A percentile compares a stretch with the other conserved stretches of the same genome.
Conservation (phyloP, 305 asterid species). For the Vinca major region DNA sequence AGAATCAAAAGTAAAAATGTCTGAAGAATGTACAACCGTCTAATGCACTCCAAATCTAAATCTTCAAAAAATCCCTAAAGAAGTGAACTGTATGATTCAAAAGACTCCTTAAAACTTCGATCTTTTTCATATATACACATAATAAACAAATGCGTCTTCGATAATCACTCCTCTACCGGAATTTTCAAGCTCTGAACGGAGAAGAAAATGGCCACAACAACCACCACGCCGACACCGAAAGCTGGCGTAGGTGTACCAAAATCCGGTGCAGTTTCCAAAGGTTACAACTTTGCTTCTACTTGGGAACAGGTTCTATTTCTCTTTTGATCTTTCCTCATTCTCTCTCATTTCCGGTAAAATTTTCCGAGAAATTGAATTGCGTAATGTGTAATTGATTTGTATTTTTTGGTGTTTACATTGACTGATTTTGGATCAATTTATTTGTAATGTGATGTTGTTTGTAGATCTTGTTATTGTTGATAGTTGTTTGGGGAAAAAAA, state of each 20-base stretch:
- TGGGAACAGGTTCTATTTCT: conserved; percentile 71
- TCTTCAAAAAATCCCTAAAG: no score
- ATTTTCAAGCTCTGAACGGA: neutral
- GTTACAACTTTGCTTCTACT: conserved; percentile 86
- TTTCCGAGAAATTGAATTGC: neutral
- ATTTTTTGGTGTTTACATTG: neutral
- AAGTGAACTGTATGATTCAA: no score
- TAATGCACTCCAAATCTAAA: no score
- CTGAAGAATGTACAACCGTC: no score
- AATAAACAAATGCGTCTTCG: neutral
- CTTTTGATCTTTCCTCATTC: neutral
- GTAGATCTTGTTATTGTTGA: conserved; percentile 2
- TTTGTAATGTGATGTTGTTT: neutral
- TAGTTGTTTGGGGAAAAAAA: no score
- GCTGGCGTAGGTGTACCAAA: conserved; percentile 44
- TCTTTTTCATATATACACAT: no score
- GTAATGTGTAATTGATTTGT: neutral
- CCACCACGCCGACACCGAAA: conserved; percentile 19
- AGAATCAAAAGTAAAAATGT: no score
- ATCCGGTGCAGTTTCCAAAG: conserved; percentile 79
- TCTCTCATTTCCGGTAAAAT: neutral
- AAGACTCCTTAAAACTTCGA: no score
- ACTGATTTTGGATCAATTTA: neutral
- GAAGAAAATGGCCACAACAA: conserved; percentile 33
- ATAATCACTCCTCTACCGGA: neutral